Conservation (phyloP, 176 grass and related monocot genomes). For the Triticum timopheevii region DNA sequence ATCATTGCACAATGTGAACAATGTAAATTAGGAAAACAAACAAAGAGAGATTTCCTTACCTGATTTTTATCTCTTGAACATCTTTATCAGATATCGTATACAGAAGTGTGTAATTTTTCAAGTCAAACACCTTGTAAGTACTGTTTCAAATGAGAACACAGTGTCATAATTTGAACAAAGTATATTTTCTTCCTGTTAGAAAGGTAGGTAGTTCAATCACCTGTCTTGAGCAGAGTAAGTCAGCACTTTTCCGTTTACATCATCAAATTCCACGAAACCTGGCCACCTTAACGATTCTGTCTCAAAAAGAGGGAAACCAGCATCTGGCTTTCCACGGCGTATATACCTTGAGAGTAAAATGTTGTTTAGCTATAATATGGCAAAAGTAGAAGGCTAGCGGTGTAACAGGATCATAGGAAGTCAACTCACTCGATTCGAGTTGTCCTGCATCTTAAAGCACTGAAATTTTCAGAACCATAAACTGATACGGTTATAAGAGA, state of each 20-base stretch:
- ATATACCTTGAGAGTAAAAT: constrained; percentile 58
- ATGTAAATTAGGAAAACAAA: constrained; percentile 12
- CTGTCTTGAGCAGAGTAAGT: constrained; percentile 82
- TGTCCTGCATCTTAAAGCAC: constrained; percentile 57
- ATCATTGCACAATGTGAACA: background rate
- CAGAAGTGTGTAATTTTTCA: constrained; percentile 74
- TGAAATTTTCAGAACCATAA: constrained; percentile 61
- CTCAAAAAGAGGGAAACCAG: constrained; percentile 81
- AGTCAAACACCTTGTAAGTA: constrained; percentile 84
- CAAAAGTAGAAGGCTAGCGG: background rate
- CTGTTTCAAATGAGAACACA: constrained; percentile 43
- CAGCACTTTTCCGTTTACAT: constrained; percentile 83
- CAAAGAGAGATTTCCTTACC: constrained; percentile 38
- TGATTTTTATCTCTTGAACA: constrained; percentile 86
- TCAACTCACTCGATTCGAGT: constrained; percentile 54
- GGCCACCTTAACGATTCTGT: constrained; percentile 72
- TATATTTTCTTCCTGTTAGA: background rate
- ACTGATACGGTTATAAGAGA: constrained; percentile 69
- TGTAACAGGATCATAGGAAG: background rate
- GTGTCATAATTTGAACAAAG: background rate
- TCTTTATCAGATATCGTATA: constrained; percentile 79
- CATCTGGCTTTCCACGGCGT: constrained; percentile 56
- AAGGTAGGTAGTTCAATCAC: constrained; percentile 27
- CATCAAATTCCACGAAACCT: constrained; percentile 89
- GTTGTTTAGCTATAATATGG: background rate